These are phyloP conservation scores for Extremus antarcticus DNA, from an alignment of 495 filamentous ascomycete genomes.

Conservation along the genomic window DNA sequence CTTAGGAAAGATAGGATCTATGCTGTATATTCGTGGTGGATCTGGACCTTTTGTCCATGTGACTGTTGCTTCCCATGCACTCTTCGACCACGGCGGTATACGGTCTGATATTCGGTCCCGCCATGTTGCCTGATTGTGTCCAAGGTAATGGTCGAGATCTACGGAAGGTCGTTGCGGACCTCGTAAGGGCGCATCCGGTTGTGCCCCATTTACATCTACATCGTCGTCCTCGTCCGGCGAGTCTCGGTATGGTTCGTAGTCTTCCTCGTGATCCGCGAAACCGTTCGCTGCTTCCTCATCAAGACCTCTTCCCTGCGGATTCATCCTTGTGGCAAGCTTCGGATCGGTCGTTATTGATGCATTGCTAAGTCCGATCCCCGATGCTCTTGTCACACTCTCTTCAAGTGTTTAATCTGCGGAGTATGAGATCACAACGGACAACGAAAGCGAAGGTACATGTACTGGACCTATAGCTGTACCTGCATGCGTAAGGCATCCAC, in stretches of 20 bases:
- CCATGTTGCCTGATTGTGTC: not conserved
- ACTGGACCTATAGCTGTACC: too few species aligned
- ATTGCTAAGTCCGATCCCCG: not conserved
- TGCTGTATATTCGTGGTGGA: slow-evolving; percentile 31
- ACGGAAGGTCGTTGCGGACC: slow-evolving; percentile 4
- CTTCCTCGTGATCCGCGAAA: not conserved
- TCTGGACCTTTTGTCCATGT: slow-evolving; percentile 33
- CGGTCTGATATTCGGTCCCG: not conserved
- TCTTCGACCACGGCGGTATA: slow-evolving; percentile 21
- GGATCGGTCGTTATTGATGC: not conserved
- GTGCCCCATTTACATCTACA: not conserved
- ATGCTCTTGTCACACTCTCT: not conserved
- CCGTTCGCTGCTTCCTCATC: not conserved
- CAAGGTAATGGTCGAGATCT: slow-evolving; percentile 10
- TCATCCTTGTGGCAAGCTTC: not conserved
- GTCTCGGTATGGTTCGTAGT: slow-evolving; percentile 7
- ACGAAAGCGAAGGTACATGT: too few species aligned
- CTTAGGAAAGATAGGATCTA: slow-evolving; percentile 28
- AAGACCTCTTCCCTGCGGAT: not conserved
- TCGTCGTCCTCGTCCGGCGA: slow-evolving; percentile 13
- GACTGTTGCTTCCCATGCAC: slow-evolving; percentile 20
- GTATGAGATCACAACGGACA: not conserved
- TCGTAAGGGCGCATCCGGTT: slow-evolving; percentile 8
- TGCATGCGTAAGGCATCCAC: too few species aligned
- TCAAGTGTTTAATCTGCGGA: not conserved